Evolutionary conservation across 495 filamentous ascomycete species (phyloP).

Genomic region (Penicillium psychrofluorescens): DNA sequence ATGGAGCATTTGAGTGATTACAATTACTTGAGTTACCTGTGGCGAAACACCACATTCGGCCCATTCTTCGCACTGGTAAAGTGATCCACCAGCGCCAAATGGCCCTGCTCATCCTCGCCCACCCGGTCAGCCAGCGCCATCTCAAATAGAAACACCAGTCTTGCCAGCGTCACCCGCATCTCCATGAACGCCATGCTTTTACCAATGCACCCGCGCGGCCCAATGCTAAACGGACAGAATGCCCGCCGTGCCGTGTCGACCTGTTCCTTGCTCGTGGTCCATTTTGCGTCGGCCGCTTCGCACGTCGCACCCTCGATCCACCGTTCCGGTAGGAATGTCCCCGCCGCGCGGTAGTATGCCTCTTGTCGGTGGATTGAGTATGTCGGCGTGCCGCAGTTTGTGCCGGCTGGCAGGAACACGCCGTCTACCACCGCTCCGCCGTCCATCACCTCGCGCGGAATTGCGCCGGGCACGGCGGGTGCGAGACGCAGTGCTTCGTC

Average conservation of each 20-base stretch:
- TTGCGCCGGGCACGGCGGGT: slow-evolving; percentile 50
- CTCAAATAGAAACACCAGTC: slow-evolving; percentile 41
- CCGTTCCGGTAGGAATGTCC: slow-evolving; percentile 42
- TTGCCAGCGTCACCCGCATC: slow-evolving; percentile 42
- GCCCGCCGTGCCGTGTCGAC: slow-evolving; percentile 35
- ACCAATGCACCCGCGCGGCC: slow-evolving; percentile 50
- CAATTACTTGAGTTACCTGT: background rate
- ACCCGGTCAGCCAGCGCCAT: slow-evolving; percentile 31
- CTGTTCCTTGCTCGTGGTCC: slow-evolving; percentile 28
- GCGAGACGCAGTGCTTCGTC: slow-evolving; percentile 60
- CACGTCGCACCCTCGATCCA: slow-evolving; percentile 43
- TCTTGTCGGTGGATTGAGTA: slow-evolving; percentile 53
- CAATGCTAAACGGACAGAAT: slow-evolving; percentile 52
- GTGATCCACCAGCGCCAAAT: slow-evolving; percentile 40
- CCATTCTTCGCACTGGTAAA: slow-evolving; percentile 40
- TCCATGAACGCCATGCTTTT: slow-evolving; percentile 53
- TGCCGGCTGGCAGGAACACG: slow-evolving; percentile 43
- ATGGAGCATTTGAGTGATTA: too few relatives aligned
- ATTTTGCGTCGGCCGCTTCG: slow-evolving; percentile 9
- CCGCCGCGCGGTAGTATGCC: slow-evolving; percentile 45
- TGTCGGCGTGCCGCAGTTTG: slow-evolving; percentile 43
- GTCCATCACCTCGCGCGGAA: slow-evolving; percentile 49
- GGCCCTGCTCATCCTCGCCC: slow-evolving; percentile 33
- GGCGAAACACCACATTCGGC: slow-evolving; percentile 32
- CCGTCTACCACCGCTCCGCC: slow-evolving; percentile 49